Conservation (phyloP, 2,329 filamentous ascomycete genomes). For the Colletotrichum lupini region DNA sequence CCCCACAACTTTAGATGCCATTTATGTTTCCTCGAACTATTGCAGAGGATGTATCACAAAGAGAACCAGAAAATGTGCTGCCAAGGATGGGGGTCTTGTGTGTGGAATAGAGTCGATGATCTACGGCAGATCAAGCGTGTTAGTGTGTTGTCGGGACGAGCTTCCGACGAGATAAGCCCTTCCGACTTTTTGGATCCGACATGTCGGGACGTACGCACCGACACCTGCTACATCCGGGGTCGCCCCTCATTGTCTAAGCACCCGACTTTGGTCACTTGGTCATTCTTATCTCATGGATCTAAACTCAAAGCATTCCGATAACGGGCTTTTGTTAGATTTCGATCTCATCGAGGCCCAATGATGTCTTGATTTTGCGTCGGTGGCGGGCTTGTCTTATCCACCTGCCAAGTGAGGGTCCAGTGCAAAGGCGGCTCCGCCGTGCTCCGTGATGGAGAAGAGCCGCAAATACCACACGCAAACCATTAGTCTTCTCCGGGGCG, state of each 20-base stretch:
- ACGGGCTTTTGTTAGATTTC: slow-evolving; percentile 2
- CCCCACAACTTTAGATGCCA: too few relatives aligned
- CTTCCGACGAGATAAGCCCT: slow-evolving; percentile 7
- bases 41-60: too few relatives aligned
- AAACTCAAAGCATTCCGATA: slow-evolving; percentile 8
- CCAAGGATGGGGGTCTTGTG: too few relatives aligned
- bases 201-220: slow-evolving; percentile 19
- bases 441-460: slow-evolving; percentile 2
- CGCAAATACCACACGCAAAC: neutral
- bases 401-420: neutral
- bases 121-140: too few relatives aligned
- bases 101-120: too few relatives aligned
- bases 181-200: slow-evolving; percentile 24
- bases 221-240: slow-evolving; percentile 3
- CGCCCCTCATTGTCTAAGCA: neutral
- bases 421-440: neutral
- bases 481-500: neutral
- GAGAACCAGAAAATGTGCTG: too few relatives aligned
- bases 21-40: too few relatives aligned
- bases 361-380: neutral
- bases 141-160: slow-evolving; percentile 16
- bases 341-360: slow-evolving; percentile 7
- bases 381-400: slow-evolving; percentile 5
- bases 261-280: slow-evolving; percentile 4
- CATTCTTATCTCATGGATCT: slow-evolving; percentile 32